Conservation (phyloP, 108 stramenopile genomes). For the Pseudonitzschia multistriata region DNA sequence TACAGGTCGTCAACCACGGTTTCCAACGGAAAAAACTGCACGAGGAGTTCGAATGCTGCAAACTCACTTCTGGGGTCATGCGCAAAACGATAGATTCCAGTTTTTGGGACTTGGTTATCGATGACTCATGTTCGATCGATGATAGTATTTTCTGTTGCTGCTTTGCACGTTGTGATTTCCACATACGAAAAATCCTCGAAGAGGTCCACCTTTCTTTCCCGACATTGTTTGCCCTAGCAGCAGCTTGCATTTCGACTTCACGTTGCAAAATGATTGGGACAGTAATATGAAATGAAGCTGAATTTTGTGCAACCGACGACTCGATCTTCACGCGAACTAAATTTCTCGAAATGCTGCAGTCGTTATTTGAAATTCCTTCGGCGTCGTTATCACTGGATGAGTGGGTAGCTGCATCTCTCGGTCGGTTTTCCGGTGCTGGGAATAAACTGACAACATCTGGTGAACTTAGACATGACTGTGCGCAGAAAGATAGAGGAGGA, state of each 20-base stretch:
- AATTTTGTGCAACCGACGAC: conserved; percentile 9
- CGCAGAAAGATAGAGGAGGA: background rate
- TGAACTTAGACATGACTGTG: conserved; percentile 4
- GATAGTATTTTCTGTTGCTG: background rate
- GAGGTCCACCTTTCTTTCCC: conserved; percentile 27
- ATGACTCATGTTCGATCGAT: background rate
- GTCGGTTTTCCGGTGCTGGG: background rate
- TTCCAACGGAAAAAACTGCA: conserved; percentile 34
- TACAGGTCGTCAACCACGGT: conserved; percentile 39
- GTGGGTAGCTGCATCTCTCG: background rate
- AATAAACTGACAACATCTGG: background rate
- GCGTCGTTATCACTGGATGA: background rate
- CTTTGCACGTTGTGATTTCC: conserved; percentile 19
- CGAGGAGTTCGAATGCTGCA: conserved; percentile 23
- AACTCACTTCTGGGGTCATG: conserved; percentile 29
- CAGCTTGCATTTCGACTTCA: conserved; percentile 37
- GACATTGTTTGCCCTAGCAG: conserved; percentile 22
- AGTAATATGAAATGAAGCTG: conserved; percentile 29
- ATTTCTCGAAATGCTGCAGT: background rate
- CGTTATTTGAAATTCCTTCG: background rate
- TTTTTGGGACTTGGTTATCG: background rate
- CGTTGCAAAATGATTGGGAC: conserved; percentile 38
- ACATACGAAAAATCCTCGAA: conserved; percentile 31
- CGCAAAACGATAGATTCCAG: conserved; percentile 18
- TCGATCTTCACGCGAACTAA: conserved; percentile 27